Percentiles rank a stretch among this genome's conserved stretches.
phyloP scores from a whole-genome alignment of 2,329 filamentous ascomycete species.

The Alternaria tenuissima region DNA sequence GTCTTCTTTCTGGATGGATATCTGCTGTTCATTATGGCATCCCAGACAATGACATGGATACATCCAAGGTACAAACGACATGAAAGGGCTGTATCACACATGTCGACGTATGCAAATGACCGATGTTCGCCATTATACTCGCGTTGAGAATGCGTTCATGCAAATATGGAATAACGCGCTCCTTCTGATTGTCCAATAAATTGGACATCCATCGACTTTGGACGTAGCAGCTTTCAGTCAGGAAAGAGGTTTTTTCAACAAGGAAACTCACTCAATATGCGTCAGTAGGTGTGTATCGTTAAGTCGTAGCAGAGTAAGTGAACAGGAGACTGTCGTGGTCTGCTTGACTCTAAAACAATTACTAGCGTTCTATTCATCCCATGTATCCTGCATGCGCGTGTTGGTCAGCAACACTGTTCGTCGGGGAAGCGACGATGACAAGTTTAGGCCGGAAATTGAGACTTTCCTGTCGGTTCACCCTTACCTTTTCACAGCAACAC shows the following conservation, averaged over 20 bases:
- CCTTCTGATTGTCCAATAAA: too few species aligned
- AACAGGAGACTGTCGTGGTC: background rate
- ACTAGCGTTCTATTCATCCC: background rate
- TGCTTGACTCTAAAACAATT: background rate
- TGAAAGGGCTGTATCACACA: too few species aligned
- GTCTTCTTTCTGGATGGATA: background rate
- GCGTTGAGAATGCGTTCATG: too few species aligned
- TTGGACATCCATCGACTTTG: background rate
- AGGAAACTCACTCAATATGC: background rate
- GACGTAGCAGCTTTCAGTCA: background rate
- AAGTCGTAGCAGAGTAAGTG: background rate
- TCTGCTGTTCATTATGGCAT: background rate
- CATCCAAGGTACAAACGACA: too few species aligned
- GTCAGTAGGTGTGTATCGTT: background rate
- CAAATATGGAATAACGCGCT: too few species aligned
- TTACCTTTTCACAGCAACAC: conserved; percentile 4
- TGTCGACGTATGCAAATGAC: background rate
- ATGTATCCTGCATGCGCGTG: background rate
- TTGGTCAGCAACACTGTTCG: too few species aligned
- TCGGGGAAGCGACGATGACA: too few species aligned
- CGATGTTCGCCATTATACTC: too few species aligned
- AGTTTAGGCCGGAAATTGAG: too few species aligned
- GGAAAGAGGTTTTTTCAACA: background rate
- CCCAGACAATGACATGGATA: too few species aligned
- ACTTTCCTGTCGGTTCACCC: conserved; percentile 22